Evolutionary conservation across 768 basidiomycete species (phyloP), one percentile per base, ranked within the genome.

Genomic region (Mycena epipterygia): DNA sequence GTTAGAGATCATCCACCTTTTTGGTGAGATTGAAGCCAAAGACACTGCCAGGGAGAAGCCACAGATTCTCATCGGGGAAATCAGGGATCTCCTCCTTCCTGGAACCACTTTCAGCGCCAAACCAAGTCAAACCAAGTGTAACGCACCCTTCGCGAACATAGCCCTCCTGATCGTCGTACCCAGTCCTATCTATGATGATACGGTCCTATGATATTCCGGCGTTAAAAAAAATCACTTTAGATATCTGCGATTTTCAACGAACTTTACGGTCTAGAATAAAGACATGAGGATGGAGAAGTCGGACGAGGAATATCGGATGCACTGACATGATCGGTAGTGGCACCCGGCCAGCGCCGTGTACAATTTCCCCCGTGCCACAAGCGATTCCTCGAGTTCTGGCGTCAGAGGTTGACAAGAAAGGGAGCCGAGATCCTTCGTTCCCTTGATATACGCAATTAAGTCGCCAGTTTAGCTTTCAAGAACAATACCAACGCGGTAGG

Each of bases 11-110:
- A 5, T 27, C 81, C 64, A 84, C 79, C 81, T 64, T 75, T 84
- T 84, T 56, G 76, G 74, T 62, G 48, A 85, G 73, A 72, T 82
- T 80, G 75, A 85, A 85, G 5, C 82, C 83, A 70, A 80, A 77
- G 5, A 85, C 76, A n/a, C 76, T 75, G 1, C 81, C 75, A 11
- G 82, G 75, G 1, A 83, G 72, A 2, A 85, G 77, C 46, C 83
- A 70, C 19, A 84, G 78, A 61, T 80, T 73, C 9, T 81, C 80
- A 23, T 84, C 81, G 1, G 78, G 76, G 5, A 85, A 75, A 29
- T 76, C 72, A 2, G 72, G 66, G 7, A 67, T 57, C 17, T 27
- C 55, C 23, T 62, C 32, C 9, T 70, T 56, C 42, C 73, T 70
- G 39, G 17, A 41, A 57, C 21, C 19, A 19, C 13, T 19, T 46